These are phyloP conservation scores for Arctium minus DNA, from an alignment of 129 eudicot genomes.

Conservation along the genomic window DNA sequence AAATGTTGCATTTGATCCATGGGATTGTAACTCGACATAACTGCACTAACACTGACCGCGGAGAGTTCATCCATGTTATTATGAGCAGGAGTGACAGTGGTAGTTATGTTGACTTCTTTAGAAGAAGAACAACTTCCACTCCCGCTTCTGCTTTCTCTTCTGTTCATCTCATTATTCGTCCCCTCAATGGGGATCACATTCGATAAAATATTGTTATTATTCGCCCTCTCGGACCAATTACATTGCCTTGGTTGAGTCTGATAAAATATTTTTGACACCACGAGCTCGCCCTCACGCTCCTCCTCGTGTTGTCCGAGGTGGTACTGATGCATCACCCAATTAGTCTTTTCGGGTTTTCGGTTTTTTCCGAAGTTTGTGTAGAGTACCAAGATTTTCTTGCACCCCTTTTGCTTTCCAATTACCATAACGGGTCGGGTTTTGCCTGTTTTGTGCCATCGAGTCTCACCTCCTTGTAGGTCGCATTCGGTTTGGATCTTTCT, in stretches of 20 bases:
- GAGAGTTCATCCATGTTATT: constrained; percentile 58
- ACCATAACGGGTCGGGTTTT: constrained; percentile 92
- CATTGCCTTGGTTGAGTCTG: constrained; percentile 98
- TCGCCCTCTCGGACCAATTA: constrained; percentile 56
- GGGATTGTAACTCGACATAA: constrained; percentile 49
- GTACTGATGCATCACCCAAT: constrained; percentile 99
- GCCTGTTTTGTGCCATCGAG: constrained; percentile 98
- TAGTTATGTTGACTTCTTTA: constrained; percentile 39
- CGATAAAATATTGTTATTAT: constrained; percentile 11
- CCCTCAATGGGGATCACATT: constrained; percentile 24
- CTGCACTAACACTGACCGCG: constrained; percentile 36
- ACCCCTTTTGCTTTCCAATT: constrained; percentile 88
- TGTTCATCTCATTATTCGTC: constrained; percentile 23
- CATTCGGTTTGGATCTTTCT: constrained; percentile 95
- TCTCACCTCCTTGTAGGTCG: constrained; percentile 91
- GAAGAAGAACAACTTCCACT: constrained; percentile 76
- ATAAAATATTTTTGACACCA: constrained; percentile 90
- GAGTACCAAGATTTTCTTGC: constrained; percentile 92
- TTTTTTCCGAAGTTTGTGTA: constrained; percentile 96
- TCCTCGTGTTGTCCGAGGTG: constrained; percentile 94
- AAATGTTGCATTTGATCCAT: constrained; percentile 66
- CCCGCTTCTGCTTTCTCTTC: constrained; percentile 50
- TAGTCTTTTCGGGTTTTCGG: constrained; percentile 94
- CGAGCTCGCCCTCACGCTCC: constrained; percentile 94
- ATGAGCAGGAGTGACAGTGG: constrained; percentile 27